Evolutionary conservation across 345 rosid species (phyloP).

Genomic region (Corchorus capsularis): DNA sequence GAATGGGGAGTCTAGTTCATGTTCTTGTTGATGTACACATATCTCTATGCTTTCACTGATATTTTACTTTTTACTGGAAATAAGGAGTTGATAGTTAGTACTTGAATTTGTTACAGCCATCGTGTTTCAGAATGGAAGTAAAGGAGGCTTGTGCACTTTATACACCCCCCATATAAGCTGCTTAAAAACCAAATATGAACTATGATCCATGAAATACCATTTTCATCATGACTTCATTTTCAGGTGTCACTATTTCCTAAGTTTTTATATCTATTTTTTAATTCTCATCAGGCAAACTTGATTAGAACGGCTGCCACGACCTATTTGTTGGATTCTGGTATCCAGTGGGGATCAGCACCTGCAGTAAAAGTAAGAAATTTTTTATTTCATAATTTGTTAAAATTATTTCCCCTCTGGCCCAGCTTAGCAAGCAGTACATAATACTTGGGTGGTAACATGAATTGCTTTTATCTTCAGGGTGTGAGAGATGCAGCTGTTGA

Average conservation of each 20-base stretch:
- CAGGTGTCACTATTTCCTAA: background rate
- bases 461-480: slow-evolving; percentile 55
- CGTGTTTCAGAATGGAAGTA: background rate
- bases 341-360: slow-evolving; percentile 95
- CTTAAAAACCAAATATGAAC: slow-evolving; percentile 10
- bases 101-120: background rate
- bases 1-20: background rate
- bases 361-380: slow-evolving; percentile 72
- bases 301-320: slow-evolving; percentile 81
- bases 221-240: slow-evolving; percentile 5
- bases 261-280: slow-evolving; percentile 9
- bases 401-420: background rate
- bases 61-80: background rate
- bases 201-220: background rate
- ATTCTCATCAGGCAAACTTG: slow-evolving; percentile 68
- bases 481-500: slow-evolving; percentile 95
- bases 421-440: slow-evolving; percentile 4
- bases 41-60: background rate
- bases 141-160: background rate
- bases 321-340: slow-evolving; percentile 84
- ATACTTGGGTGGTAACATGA: background rate
- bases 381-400: slow-evolving; percentile 7
- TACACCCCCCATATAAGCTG: background rate
- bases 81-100: background rate
- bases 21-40: background rate